Conservation (phyloP, 2,329 filamentous ascomycete genomes). For the Uncinocarpus reesii region DNA sequence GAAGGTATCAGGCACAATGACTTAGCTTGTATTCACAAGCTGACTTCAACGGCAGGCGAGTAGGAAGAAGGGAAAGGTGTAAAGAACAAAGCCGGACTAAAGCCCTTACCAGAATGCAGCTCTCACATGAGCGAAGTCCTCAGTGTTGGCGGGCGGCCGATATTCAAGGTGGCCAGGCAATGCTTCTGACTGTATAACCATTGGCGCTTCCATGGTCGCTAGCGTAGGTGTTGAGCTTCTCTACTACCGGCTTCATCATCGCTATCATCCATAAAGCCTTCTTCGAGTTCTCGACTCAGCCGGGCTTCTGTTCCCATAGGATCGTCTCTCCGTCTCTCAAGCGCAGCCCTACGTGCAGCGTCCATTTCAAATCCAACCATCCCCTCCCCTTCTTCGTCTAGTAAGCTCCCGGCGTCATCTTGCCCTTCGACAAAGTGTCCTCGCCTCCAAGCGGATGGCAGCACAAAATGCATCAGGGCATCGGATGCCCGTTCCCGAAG, state of each 20-base stretch:
- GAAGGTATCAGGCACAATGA: no score
- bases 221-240: not conserved
- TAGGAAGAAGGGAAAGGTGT: not conserved
- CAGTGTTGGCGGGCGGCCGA: no score
- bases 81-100: no score
- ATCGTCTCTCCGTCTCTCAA: slow-evolving; percentile 37
- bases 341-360: slow-evolving; percentile 34
- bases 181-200: not conserved
- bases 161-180: not conserved
- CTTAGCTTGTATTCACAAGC: not conserved
- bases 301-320: slow-evolving; percentile 41
- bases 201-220: not conserved
- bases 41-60: not conserved
- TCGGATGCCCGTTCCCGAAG: slow-evolving; percentile 40
- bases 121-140: no score
- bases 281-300: slow-evolving; percentile 68
- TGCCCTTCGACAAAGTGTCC: slow-evolving; percentile 33
- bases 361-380: slow-evolving; percentile 47
- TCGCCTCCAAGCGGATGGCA: slow-evolving; percentile 39
- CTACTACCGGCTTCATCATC: slow-evolving; percentile 44
- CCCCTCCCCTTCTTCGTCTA: slow-evolving; percentile 54
- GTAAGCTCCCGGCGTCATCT: slow-evolving; percentile 48
- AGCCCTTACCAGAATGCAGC: no score
- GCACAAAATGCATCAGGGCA: slow-evolving; percentile 34
- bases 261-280: slow-evolving; percentile 64